These are phyloP conservation scores for Heracleum sosnowskyi DNA, from an alignment of 129 eudicot genomes.

Conservation along the genomic window DNA sequence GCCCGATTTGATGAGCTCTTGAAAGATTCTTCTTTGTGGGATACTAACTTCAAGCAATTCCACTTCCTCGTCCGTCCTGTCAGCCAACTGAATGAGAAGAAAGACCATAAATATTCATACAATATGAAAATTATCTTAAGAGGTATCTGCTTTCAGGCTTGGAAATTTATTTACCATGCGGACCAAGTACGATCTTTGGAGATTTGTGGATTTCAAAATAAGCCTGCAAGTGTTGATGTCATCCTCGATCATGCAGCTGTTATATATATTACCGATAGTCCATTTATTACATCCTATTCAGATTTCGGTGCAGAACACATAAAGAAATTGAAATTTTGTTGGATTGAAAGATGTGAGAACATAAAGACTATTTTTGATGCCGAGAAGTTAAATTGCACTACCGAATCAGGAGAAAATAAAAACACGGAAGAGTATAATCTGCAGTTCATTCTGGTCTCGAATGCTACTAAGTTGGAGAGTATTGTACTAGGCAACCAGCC, in stretches of 20 bases:
- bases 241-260: constrained; percentile 11
- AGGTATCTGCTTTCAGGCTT: constrained; percentile 8
- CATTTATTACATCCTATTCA: constrained; percentile 7
- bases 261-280: constrained; percentile 19
- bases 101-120: neutral
- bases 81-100: neutral
- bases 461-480: constrained; percentile 10
- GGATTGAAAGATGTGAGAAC: constrained; percentile 27
- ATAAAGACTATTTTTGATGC: constrained; percentile 12
- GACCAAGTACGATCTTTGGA: constrained; percentile 11
- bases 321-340: constrained; percentile 20
- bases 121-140: constrained; percentile 7
- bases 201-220: constrained; percentile 14
- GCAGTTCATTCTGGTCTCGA: constrained; percentile 17
- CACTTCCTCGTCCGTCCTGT: constrained; percentile 18
- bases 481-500: constrained; percentile 10
- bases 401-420: neutral
- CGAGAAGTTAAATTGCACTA: constrained; percentile 2
- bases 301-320: constrained; percentile 15
- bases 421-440: neutral
- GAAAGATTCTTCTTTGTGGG: constrained; percentile 7
- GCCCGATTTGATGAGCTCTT: constrained; percentile 6
- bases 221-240: constrained; percentile 16
- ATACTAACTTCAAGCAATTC: constrained; percentile 7
- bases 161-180: neutral